A percentile compares a stretch with the other conserved stretches of the same genome.
Conservation (phyloP, 768 basidiomycete genomes). For the Fistulinella prunicolor region DNA sequence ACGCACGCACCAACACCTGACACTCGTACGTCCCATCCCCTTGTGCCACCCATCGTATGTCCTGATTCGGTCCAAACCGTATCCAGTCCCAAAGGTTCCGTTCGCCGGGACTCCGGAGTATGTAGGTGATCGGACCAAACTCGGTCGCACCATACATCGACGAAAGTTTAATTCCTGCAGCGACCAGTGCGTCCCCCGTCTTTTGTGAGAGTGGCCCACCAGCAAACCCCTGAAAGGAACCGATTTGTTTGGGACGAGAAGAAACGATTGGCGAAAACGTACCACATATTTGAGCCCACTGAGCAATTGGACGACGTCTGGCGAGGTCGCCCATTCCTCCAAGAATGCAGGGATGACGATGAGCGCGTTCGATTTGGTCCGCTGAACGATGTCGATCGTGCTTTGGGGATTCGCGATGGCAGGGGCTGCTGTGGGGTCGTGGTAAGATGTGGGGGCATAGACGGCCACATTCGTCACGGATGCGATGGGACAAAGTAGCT, state of each 20-base stretch:
- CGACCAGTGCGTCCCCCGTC: conserved; percentile 35
- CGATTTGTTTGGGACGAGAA: not conserved
- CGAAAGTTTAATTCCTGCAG: conserved; percentile 33
- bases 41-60: conserved; percentile 35
- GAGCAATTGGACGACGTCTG: conserved; percentile 17
- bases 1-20: conserved; percentile 34
- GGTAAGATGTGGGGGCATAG: conserved; percentile 19
- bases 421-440: conserved; percentile 13
- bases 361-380: conserved; percentile 14
- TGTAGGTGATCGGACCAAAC: conserved; percentile 21
- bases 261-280: not conserved
- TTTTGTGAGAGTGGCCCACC: conserved; percentile 38
- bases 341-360: conserved; percentile 24
- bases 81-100: conserved; percentile 36
- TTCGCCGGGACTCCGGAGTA: conserved; percentile 13
- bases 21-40: conserved; percentile 38
- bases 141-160: conserved; percentile 41
- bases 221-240: conserved; percentile 24
- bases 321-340: conserved; percentile 19
- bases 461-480: conserved; percentile 13
- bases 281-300: conserved; percentile 21
- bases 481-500: conserved; percentile 13
- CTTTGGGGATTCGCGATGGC: conserved; percentile 21
- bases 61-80: conserved; percentile 21
- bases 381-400: conserved; percentile 15